Conservation (phyloP, 2,329 filamentous ascomycete species). For the Ambrosiella cleistominuta region DNA sequence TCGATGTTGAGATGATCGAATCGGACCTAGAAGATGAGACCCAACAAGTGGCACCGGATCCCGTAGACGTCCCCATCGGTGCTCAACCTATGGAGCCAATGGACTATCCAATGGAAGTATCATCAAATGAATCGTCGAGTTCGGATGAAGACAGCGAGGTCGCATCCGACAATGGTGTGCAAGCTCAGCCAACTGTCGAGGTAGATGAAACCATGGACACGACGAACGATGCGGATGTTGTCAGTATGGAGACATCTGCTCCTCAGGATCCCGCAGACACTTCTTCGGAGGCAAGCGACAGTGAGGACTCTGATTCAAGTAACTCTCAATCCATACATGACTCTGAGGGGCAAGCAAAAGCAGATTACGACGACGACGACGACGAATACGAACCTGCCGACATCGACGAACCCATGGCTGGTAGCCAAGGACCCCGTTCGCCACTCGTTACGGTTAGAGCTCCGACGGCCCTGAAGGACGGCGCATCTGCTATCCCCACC, state of each 20-base stretch:
- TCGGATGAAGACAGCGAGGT: conserved; percentile 5
- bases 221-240: background rate
- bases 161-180: background rate
- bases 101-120: conserved; percentile 5
- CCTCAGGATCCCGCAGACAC: background rate
- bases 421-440: background rate
- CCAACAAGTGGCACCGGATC: background rate
- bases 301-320: background rate
- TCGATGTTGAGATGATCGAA: background rate
- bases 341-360: background rate
- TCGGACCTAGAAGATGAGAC: background rate
- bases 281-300: background rate
- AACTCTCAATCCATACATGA: background rate
- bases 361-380: background rate
- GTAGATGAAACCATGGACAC: background rate
- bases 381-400: background rate
- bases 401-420: background rate
- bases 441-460: background rate
- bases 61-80: background rate
- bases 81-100: background rate
- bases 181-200: background rate
- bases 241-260: background rate
- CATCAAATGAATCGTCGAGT: background rate
- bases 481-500: background rate
- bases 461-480: background rate